Conservation (phyloP, 2,329 filamentous ascomycete genomes). For the Botrytis tulipae region DNA sequence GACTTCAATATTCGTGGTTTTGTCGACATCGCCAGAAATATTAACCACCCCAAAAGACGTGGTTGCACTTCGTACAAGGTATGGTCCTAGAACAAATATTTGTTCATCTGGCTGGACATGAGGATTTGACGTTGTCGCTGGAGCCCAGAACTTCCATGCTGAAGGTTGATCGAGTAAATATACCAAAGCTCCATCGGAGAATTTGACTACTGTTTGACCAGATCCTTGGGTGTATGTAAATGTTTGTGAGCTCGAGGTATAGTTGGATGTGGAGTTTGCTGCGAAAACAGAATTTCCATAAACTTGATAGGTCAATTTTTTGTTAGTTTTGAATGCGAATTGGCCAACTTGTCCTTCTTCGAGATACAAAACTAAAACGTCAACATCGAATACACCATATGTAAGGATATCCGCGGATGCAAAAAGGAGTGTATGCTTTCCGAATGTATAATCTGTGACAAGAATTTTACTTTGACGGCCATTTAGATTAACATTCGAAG, state of each 20-base stretch:
- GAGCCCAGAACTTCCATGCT: conserved; percentile 57
- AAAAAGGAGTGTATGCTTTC: conserved; percentile 49
- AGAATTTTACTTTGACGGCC: conserved; percentile 55
- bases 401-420: conserved; percentile 51
- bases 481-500: conserved; percentile 49
- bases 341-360: conserved; percentile 48
- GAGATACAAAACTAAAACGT: conserved; percentile 50
- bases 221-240: conserved; percentile 49
- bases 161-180: conserved; percentile 53
- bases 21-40: conserved; percentile 44
- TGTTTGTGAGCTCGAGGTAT: conserved; percentile 35
- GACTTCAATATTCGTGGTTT: conserved; percentile 44
- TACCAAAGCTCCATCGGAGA: conserved; percentile 49
- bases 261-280: conserved; percentile 33
- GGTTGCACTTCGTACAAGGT: conserved; percentile 45
- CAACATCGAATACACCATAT: conserved; percentile 46
- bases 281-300: conserved; percentile 44
- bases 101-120: conserved; percentile 47
- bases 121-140: conserved; percentile 47
- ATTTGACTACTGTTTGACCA: conserved; percentile 46
- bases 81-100: conserved; percentile 46
- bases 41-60: conserved; percentile 40
- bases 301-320: conserved; percentile 42
- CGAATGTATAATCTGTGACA: conserved; percentile 52
- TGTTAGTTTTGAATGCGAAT: conserved; percentile 47